Evolutionary conservation across 805 yeast species (phyloP), one percentile per base, ranked within the genome.

Genomic region (Vanderwaltozyma polyspora): DNA sequence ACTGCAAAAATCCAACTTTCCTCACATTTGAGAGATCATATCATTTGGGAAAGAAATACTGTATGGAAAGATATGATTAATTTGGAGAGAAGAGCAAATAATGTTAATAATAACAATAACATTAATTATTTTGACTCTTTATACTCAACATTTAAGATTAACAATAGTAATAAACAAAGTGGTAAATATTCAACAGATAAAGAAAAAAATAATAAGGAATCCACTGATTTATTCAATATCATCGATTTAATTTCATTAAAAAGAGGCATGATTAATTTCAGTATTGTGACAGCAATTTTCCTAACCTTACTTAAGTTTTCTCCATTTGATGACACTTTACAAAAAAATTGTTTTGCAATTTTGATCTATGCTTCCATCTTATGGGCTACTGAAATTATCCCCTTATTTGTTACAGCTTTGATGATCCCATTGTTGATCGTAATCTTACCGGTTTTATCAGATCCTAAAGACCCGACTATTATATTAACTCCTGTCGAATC

Each of bases 21-120:
- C 35, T 50, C 72, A 39, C 70, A 74, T 61, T 60, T 89, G 43
- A 68, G 96, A 43, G 98, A 89, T 49, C 94, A 89, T 56, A 82
- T 89, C 24, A 95, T 87, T 14, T 89, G 95, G 93, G 97, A 89
- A 60, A 72, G 98, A 57, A 86, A 86, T 55, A 89, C 96, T 0
- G 96, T 89, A 19, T 89, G 98, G 98, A 78, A 91, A 53, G 96
- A 89, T 57, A 78, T 89, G 79, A 79, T 89, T 53, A 89, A 91
- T 16, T 60, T 87, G 47, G 95, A 87, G 55, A 71, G 95, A 45
- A 82, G 82, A 48, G 66, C 87, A 1, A 89, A 86, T 48, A 85
- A 84, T 15, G 86, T 87, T 42, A 62, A 59, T 31, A 56, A 68
- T 19, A 55, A 47, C 56, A 44, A 46, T 44, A 33, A 33, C 19